Percentiles rank a stretch among this genome's conserved stretches.
These are phyloP conservation scores for Volvox africanus DNA, from an alignment of 139 green algal species.

Conservation along the genomic window DNA sequence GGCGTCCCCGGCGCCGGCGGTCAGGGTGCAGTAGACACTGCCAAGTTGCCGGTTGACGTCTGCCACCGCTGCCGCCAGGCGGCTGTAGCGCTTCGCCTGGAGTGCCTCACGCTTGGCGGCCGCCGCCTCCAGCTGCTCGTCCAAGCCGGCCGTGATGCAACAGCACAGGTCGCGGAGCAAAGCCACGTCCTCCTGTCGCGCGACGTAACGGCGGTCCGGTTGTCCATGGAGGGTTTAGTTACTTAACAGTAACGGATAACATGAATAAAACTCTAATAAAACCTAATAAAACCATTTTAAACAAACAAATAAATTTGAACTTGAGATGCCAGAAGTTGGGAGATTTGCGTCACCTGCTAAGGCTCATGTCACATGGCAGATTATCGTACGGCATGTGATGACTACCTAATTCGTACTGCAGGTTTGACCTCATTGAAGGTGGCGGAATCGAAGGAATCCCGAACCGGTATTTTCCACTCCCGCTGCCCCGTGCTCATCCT, in stretches of 20 bases:
- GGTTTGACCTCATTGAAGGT: too few species aligned
- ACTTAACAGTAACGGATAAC: background rate
- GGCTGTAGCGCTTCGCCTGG: conserved; percentile 58
- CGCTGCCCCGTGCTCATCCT: too few species aligned
- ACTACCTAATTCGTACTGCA: too few species aligned
- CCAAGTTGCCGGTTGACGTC: conserved; percentile 51
- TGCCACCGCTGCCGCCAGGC: conserved; percentile 52
- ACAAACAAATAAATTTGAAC: too few species aligned
- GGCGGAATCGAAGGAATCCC: too few species aligned
- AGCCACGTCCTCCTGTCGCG: conserved; percentile 42
- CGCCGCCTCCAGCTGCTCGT: conserved; percentile 36
- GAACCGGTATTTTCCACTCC: too few species aligned
- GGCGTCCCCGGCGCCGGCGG: conserved; percentile 62
- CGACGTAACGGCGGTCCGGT: too few species aligned
- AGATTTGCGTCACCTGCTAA: too few species aligned
- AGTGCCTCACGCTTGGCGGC: conserved; percentile 51
- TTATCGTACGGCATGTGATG: too few species aligned
- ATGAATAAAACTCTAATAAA: background rate
- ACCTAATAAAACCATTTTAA: background rate
- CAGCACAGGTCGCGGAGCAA: background rate
- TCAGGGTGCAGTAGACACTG: conserved; percentile 51
- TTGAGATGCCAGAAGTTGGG: too few species aligned
- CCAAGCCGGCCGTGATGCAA: conserved; percentile 8
- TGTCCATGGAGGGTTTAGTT: too few species aligned
- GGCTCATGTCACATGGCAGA: too few species aligned